A percentile compares a stretch with the other conserved stretches of the same genome.
phyloP scores from a whole-genome alignment of 2,329 filamentous ascomycete species.

The Penicillium janthinellum region DNA sequence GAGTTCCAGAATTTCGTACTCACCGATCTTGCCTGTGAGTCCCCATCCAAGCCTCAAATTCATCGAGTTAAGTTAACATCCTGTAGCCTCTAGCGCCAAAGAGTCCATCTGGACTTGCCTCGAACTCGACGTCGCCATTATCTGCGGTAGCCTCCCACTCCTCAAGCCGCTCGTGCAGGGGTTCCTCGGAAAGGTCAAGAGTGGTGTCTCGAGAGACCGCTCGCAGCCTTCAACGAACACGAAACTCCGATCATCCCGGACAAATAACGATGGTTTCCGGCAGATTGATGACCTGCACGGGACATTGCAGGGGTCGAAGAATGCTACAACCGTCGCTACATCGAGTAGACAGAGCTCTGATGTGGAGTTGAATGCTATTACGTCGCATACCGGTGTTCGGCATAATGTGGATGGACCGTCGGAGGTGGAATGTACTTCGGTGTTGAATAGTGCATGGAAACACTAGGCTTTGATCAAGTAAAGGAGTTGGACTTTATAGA shows the following conservation, averaged over 20 bases:
- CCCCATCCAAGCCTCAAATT: neutral
- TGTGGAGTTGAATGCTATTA: neutral
- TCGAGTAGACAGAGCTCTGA: neutral
- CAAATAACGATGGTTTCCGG: neutral
- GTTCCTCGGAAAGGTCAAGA: neutral
- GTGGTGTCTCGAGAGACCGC: neutral
- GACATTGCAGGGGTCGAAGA: neutral
- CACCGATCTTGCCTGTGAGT: neutral
- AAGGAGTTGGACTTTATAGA: no score
- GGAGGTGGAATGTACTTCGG: neutral
- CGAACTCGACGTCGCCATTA: slow-evolving; percentile 16
- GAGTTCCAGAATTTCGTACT: neutral
- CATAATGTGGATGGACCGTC: neutral
- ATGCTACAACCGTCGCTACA: neutral
- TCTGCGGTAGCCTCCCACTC: slow-evolving; percentile 12
- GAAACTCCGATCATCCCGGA: neutral
- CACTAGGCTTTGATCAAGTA: neutral
- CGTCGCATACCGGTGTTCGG: neutral
- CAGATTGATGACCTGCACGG: neutral
- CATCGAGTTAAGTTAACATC: neutral
- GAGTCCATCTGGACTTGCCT: slow-evolving; percentile 24
- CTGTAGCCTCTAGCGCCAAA: slow-evolving; percentile 20
- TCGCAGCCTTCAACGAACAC: neutral
- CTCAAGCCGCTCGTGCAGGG: slow-evolving; percentile 9
- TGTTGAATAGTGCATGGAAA: neutral